Conservation (phyloP, 139 green algal species). For the Closterium sp. region DNA sequence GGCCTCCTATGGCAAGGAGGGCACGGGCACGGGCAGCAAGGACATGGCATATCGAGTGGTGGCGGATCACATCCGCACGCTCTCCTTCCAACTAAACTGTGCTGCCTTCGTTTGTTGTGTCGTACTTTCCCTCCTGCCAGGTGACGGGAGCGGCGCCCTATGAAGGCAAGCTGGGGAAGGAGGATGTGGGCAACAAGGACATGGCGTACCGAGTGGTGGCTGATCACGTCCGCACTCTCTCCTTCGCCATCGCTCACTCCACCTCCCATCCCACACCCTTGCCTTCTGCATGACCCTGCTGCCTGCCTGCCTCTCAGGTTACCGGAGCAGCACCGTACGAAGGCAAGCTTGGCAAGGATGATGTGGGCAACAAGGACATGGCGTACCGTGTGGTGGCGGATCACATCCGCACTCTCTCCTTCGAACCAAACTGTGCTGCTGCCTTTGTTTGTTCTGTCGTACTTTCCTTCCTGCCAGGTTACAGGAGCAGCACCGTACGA, state of each 20-base stretch:
- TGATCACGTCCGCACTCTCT: no score
- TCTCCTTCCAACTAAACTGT: constrained; percentile 68
- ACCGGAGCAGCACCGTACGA: no score
- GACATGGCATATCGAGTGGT: constrained; percentile 99
- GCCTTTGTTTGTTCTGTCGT: background rate
- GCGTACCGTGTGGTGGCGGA: constrained; percentile 96
- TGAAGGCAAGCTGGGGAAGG: constrained; percentile 55
- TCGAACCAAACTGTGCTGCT: constrained; percentile 46
- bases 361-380: constrained; percentile 82
- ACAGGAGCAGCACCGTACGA: constrained; percentile 57
- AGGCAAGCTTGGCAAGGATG: constrained; percentile 55
- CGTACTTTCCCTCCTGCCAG: background rate
- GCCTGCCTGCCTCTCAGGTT: constrained; percentile 33
- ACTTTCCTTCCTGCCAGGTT: constrained; percentile 12
- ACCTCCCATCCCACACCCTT: constrained; percentile 52
- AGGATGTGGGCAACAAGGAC: constrained; percentile 70
- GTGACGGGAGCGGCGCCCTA: constrained; percentile 57
- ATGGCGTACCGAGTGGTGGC: constrained; percentile 81
- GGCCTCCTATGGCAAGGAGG: constrained; percentile 54
- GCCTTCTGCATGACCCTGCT: constrained; percentile 3
- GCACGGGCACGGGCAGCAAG: constrained; percentile 57
- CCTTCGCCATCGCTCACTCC: constrained; percentile 96
- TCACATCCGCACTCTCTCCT: constrained; percentile 95
- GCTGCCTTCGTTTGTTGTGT: no score
- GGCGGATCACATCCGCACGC: constrained; percentile 95